Evolutionary conservation across 2,329 filamentous ascomycete species (phyloP), one percentile per base, ranked within the genome.

Genomic region (Lachnellula occidentalis): DNA sequence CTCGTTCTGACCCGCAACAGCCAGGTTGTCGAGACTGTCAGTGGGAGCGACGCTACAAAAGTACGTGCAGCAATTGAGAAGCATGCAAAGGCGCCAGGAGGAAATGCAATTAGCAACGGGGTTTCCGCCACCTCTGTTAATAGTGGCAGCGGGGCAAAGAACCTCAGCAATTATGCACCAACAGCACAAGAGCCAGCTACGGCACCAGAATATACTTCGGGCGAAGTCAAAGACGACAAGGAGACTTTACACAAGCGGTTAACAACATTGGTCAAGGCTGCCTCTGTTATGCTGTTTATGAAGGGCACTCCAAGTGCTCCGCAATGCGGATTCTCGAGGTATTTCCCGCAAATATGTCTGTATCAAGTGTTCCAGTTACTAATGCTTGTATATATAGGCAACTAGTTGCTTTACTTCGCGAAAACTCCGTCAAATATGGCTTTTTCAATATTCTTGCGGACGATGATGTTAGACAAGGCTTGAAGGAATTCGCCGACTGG

Each of bases 391-490:
- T 46, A 9, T 15, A 6, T 12, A 79, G 92, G 63, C 91, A 96
- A 74, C 76, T 96, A 45, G 94, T 99, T 43, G 85, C 78, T 24
- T 82, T 99, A 46, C 74, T 99, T 65, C 82, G 94, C 50, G 92
- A 97, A 74, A 86, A 90, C 69, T 87, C 87, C 48, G 88, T 99
- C 57, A 90, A 95, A 70, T 99, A 97, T 71, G 94, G 94, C 19
- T 99, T 99, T 78, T 99, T 99, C 78, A 97, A 99, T 70, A 99
- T 99, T 61, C 74, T 99, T 65, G 94, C 94, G 60, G 94, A 99
- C 70, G 92, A 99, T 67, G 92, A 97, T 72, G 94, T 99, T 47
- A 82, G 94, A 58, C 92, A 97, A 74, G 94, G 94, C 0, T 75
- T 99, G 67, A 99, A 99, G 79, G 90, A 94, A 74, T 97, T 85